Conservation (phyloP, 768 basidiomycete genomes). For the Phlegmacium glaucopus region DNA sequence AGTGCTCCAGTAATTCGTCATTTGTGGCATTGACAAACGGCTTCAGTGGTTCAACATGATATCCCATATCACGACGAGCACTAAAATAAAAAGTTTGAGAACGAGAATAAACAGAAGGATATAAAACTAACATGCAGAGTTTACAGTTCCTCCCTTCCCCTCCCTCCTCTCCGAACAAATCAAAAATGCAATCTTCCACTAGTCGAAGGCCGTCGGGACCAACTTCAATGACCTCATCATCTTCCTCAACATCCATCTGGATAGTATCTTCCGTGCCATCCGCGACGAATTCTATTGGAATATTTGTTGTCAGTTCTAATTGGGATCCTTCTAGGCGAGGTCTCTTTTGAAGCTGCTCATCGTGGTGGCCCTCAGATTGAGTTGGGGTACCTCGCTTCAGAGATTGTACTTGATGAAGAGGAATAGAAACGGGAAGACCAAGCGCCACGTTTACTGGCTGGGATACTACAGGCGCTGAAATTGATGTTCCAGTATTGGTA, state of each 20-base stretch:
- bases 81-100: constrained; percentile 19
- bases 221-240: constrained; percentile 33
- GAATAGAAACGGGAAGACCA: no score
- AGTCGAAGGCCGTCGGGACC: constrained; percentile 40
- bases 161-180: constrained; percentile 36
- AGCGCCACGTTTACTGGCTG: no score
- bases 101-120: neutral
- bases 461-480: no score
- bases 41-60: constrained; percentile 25
- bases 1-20: constrained; percentile 47
- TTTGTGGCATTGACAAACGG: constrained; percentile 34
- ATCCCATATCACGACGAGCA: constrained; percentile 29
- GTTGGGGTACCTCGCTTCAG: constrained; percentile 8
- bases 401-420: neutral
- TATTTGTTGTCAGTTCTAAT: neutral
- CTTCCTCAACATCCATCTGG: constrained; percentile 21
- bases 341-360: constrained; percentile 6
- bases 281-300: neutral
- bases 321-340: constrained; percentile 3
- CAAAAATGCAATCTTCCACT: constrained; percentile 39
- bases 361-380: neutral
- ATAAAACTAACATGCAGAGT: constrained; percentile 48
- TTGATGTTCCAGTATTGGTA: no score
- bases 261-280: constrained; percentile 3
- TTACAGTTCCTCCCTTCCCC: constrained; percentile 35